Base-by-base conservation (phyloP, 768 basidiomycete genomes). In the Amanita muscaria region DNA sequence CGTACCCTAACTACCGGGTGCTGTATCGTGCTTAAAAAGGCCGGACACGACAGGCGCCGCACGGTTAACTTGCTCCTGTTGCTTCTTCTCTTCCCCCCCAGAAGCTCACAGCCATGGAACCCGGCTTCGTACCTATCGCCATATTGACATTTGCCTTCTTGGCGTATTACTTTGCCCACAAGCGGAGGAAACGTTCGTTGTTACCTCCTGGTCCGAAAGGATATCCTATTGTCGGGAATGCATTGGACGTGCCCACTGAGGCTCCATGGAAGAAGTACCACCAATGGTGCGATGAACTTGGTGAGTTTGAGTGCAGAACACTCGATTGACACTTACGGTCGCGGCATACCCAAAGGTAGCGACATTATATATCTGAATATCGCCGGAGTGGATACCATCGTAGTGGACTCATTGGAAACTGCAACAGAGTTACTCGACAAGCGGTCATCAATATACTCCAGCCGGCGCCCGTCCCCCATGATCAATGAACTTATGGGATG, bases 161-260 rank as follows among this genome's bases (percentile, higher is more conserved):
- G 7, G 6, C 12, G 27, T 29, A 29, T 12, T 29, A 29, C 27
- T 6, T 12, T 29, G 7, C 7, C 6, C 6, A 29, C 6, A 29
- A 29, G 27, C 6, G 27, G 27, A 29, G 27, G 27, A 12, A 12
- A 6, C 7, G 40, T 12, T 40, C 54, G 1, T 58, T 58, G 19
- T 53, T 60, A 10, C 69, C 69, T 14, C 70, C 69, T 38, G 70
- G 70, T 22, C 68, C 67, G 1, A 53, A 44, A 27, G 53, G 60
- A 3, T 46, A 64, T 25, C 68, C 68, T 0, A 42, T 70, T 32
- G 45, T 72, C 12, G 70, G 70, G 3, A 67, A 68, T 46, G 22
- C 67, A 23, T 18, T 59, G 7, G 56, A 65, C 25, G 49, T 67
- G 31, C 59, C 62, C n/a, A 41, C 49, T 3, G 44, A 50, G 19